Evolutionary conservation across 768 basidiomycete species (phyloP).

Genomic region (Cyclocybe cylindracea): DNA sequence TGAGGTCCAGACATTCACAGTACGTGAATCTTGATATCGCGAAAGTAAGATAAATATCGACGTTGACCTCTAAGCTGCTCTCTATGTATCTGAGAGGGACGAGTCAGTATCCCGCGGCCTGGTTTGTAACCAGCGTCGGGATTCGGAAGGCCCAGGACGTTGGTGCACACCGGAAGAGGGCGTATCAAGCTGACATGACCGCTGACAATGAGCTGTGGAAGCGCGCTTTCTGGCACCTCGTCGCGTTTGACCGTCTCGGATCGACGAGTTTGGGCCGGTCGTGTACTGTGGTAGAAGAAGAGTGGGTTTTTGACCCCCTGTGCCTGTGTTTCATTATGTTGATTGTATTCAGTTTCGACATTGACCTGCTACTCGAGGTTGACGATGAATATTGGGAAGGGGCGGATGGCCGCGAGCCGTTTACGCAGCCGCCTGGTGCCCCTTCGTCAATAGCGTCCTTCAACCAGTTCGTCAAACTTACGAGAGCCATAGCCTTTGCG

Average conservation of each 20-base stretch:
- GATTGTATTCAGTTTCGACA: slow-evolving; percentile 61
- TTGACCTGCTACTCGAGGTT: slow-evolving; percentile 79
- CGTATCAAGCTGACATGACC: slow-evolving; percentile 47
- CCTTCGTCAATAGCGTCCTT: slow-evolving; percentile 63
- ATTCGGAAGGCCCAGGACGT: slow-evolving; percentile 71
- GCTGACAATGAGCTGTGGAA: slow-evolving; percentile 75
- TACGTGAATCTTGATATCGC: slow-evolving; percentile 9
- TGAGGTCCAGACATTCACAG: slow-evolving; percentile 54
- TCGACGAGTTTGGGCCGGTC: slow-evolving; percentile 57
- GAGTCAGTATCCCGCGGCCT: slow-evolving; percentile 47
- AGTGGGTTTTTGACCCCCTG: slow-evolving; percentile 41
- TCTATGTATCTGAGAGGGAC: slow-evolving; percentile 57
- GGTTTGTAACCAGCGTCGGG: slow-evolving; percentile 56
- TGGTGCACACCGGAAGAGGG: slow-evolving; percentile 70
- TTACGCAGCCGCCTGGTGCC: slow-evolving; percentile 66
- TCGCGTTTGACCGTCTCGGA: slow-evolving; percentile 58
- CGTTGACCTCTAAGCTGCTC: slow-evolving; percentile 40
- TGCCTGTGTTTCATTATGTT: slow-evolving; percentile 1
- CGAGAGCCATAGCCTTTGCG: slow-evolving; percentile 69
- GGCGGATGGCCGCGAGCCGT: slow-evolving; percentile 45
- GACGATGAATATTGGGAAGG: slow-evolving; percentile 81
- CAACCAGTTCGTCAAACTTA: slow-evolving; percentile 63
- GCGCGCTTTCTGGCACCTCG: slow-evolving; percentile 74
- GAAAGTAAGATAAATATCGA: not conserved
- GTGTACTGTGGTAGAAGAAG: slow-evolving; percentile 62